These are phyloP conservation scores for Exophiala viscosa DNA, from an alignment of 2,329 filamentous ascomycete species.

Conservation along the genomic window DNA sequence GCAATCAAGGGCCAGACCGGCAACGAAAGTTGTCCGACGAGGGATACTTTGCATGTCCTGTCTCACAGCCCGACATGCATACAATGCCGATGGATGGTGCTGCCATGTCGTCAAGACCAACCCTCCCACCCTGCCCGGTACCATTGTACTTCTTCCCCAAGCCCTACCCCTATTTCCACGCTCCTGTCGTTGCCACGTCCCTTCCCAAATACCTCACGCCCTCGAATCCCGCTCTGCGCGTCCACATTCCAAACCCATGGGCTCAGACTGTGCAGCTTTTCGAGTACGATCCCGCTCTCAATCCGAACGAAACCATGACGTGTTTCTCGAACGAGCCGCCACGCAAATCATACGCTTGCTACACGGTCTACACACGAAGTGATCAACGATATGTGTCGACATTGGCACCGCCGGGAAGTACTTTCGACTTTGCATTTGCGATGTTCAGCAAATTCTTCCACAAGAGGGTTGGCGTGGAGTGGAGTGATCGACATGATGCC, in stretches of 20 bases:
- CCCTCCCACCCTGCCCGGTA: slow-evolving; percentile 12
- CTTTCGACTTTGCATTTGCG: slow-evolving; percentile 41
- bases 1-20: slow-evolving; percentile 1
- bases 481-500: slow-evolving; percentile 47
- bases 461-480: slow-evolving; percentile 55
- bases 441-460: slow-evolving; percentile 58
- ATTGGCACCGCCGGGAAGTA: slow-evolving; percentile 34
- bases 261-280: slow-evolving; percentile 54
- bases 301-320: slow-evolving; percentile 44
- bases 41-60: not conserved
- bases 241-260: slow-evolving; percentile 27
- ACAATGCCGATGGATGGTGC: not conserved
- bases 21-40: not conserved
- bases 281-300: slow-evolving; percentile 39
- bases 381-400: slow-evolving; percentile 34
- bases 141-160: slow-evolving; percentile 3
- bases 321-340: not conserved
- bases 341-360: slow-evolving; percentile 56
- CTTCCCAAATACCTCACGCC: slow-evolving; percentile 11
- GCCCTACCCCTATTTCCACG: slow-evolving; percentile 10
- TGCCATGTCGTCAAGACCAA: not conserved
- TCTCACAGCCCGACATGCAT: not conserved
- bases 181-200: slow-evolving; percentile 16
- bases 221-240: slow-evolving; percentile 13
- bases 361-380: slow-evolving; percentile 45